Evolutionary conservation across 179 eudicot species (phyloP).

Genomic region (Nepenthes alata): DNA sequence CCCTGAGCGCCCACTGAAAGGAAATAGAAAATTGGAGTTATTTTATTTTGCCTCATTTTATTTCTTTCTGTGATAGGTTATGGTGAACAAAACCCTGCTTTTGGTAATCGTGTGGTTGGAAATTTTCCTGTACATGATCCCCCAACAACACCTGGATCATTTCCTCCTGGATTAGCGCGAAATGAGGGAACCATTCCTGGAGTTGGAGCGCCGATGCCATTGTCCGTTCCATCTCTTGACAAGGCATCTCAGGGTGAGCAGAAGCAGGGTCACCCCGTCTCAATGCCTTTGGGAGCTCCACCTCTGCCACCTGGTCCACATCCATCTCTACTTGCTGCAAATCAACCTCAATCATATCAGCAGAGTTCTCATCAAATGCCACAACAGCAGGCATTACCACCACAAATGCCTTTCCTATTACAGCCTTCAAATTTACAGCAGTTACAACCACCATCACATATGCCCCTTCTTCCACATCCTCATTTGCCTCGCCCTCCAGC

Average conservation of each 20-base stretch:
- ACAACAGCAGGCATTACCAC: slow-evolving; percentile 45
- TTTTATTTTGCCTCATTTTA: no score
- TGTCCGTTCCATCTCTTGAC: slow-evolving; percentile 51
- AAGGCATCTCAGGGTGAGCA: slow-evolving; percentile 66
- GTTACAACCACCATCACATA: slow-evolving; percentile 65
- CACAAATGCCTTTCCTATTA: slow-evolving; percentile 51
- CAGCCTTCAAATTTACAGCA: slow-evolving; percentile 66
- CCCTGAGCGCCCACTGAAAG: not conserved
- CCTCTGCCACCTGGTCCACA: slow-evolving; percentile 99
- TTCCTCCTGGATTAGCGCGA: slow-evolving; percentile 66
- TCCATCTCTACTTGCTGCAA: slow-evolving; percentile 54
- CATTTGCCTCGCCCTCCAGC: slow-evolving; percentile 72
- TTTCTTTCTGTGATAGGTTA: slow-evolving; percentile 36
- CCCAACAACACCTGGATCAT: slow-evolving; percentile 72
- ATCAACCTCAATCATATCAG: slow-evolving; percentile 71
- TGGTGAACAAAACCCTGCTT: slow-evolving; percentile 61
- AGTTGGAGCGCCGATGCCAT: slow-evolving; percentile 90
- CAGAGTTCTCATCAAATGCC: slow-evolving; percentile 66
- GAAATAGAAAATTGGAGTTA: not conserved
- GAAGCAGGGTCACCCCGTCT: slow-evolving; percentile 31
- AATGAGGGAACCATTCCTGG: slow-evolving; percentile 98
- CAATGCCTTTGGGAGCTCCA: slow-evolving; percentile 68
- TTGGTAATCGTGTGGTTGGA: slow-evolving; percentile 47
- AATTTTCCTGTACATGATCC: slow-evolving; percentile 50
- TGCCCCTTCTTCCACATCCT: slow-evolving; percentile 49